phyloP scores from a whole-genome alignment of 1,139 yeast species.

The Zygoascus hellenicus region DNA sequence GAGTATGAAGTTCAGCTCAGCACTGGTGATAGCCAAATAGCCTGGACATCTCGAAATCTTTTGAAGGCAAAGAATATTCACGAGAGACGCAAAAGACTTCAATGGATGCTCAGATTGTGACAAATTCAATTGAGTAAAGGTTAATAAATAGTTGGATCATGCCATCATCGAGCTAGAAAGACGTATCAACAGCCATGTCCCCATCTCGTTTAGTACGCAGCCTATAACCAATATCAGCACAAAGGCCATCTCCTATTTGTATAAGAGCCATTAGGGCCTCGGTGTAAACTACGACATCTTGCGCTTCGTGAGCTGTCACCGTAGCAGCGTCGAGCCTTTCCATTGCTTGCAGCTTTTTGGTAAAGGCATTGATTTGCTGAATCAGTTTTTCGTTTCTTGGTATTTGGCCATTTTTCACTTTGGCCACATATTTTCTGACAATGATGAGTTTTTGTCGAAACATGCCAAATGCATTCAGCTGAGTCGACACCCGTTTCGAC shows the following conservation, averaged over 20 bases:
- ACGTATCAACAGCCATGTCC: too few relatives aligned
- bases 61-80: too few relatives aligned
- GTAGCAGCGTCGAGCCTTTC: conserved; percentile 3
- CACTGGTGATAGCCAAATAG: too few relatives aligned
- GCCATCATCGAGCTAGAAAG: too few relatives aligned
- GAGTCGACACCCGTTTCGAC: conserved; percentile 22
- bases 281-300: conserved; percentile 24
- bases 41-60: too few relatives aligned
- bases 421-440: conserved; percentile 24
- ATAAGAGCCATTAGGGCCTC: conserved; percentile 24
- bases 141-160: too few relatives aligned
- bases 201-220: too few relatives aligned
- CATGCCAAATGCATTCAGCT: conserved; percentile 30
- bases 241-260: conserved; percentile 19
- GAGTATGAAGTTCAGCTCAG: too few relatives aligned
- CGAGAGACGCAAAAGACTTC: too few relatives aligned
- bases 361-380: conserved; percentile 25
- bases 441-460: conserved; percentile 26
- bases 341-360: conserved; percentile 8
- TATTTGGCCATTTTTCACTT: conserved; percentile 18
- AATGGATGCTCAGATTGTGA: too few relatives aligned
- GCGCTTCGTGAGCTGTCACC: conserved; percentile 16
- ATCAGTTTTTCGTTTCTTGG: conserved; percentile 24
- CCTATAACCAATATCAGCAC: background rate
- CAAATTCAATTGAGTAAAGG: too few relatives aligned